Evolutionary conservation across 768 basidiomycete genomes (phyloP), one percentile per base, ranked within the genome.

Genomic region (Xanthoconium stramineum): DNA sequence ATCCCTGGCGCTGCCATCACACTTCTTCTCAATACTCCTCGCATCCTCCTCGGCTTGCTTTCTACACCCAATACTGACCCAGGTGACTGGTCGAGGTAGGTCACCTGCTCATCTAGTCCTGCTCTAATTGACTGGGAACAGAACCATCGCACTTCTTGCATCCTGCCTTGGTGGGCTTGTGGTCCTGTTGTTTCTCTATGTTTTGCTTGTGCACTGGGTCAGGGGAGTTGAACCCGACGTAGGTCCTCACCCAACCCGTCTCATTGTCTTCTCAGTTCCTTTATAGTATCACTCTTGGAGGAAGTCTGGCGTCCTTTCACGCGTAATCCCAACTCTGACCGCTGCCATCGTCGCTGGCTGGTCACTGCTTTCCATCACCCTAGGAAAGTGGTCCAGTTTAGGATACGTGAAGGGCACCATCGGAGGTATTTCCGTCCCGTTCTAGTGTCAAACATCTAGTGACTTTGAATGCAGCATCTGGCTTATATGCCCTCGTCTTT

Each of bases 201-300:
- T 92, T 35, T 71, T 92, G 13, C 66, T 85, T 49, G 74, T 85
- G 30, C 88, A 86, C n/a, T 78, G 83, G 75, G 74, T 86, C 32
- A 79, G 80, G 54, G 88, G 86, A 19, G 78, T 82, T 52, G 80
- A 85, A 59, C 85, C 87, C 36, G 80, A 91, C 63, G 89, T 91
- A 67, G 62, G 84, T 78, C 43, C 29, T 46, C 40, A 47, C 24
- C 20, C 14, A 46, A 19, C 36, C 11, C 4, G 5, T 33, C 10
- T n/a, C 40, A 38, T 19, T 43, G 28, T 33, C 35, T 53, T 9
- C 49, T 62, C 32, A 58, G 30, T 36, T 28, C 9, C 39, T n/a
- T 53, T 29, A 20, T 65, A 91, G 89, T 91, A 88, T 65, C 83
- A 78, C 46, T 80, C 81, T 15, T 91, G 89, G 89, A 77, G 85